These are phyloP conservation scores for Pichiaceae sp. DNA, from an alignment of 1,139 yeast genomes.

Conservation along the genomic window DNA sequence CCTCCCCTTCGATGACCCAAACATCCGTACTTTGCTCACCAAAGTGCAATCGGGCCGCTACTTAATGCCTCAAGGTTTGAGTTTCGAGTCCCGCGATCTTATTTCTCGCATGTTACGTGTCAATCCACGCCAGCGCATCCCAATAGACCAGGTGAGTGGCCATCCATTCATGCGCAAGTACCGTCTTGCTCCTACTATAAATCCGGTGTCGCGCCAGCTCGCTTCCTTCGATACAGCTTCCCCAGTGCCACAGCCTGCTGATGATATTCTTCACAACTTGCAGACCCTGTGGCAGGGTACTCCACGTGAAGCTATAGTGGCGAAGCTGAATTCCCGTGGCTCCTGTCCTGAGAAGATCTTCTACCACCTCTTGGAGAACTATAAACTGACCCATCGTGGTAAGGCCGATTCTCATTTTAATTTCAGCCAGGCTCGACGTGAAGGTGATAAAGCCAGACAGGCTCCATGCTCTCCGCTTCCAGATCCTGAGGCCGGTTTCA, in stretches of 20 bases:
- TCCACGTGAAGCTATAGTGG: slow-evolving; percentile 45
- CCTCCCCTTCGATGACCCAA: slow-evolving; percentile 76
- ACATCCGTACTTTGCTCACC: slow-evolving; percentile 56
- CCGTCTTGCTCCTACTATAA: slow-evolving; percentile 18
- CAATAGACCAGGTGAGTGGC: slow-evolving; percentile 63
- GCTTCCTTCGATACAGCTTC: slow-evolving; percentile 23
- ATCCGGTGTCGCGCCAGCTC: slow-evolving; percentile 15
- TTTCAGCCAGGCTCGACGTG: neutral
- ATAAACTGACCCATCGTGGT: slow-evolving; percentile 36
- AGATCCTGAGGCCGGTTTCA: neutral
- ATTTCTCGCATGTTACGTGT: slow-evolving; percentile 66
- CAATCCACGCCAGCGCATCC: slow-evolving; percentile 68
- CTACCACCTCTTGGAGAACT: slow-evolving; percentile 55
- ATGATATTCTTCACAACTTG: slow-evolving; percentile 56
- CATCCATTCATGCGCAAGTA: slow-evolving; percentile 73
- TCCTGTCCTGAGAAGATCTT: slow-evolving; percentile 69
- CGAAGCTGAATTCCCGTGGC: slow-evolving; percentile 46
- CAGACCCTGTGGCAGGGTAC: slow-evolving; percentile 72
- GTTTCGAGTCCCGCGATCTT: slow-evolving; percentile 64
- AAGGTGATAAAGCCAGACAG: slow-evolving; percentile 1
- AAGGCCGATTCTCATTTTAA: neutral
- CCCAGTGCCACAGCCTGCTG: slow-evolving; percentile 37
- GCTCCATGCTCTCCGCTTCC: slow-evolving; percentile 14
- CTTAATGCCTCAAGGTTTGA: slow-evolving; percentile 62
- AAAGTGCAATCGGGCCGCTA: slow-evolving; percentile 72